Base-by-base conservation (phyloP, 2,329 filamentous ascomycete species). In the Epichloe sp. region DNA sequence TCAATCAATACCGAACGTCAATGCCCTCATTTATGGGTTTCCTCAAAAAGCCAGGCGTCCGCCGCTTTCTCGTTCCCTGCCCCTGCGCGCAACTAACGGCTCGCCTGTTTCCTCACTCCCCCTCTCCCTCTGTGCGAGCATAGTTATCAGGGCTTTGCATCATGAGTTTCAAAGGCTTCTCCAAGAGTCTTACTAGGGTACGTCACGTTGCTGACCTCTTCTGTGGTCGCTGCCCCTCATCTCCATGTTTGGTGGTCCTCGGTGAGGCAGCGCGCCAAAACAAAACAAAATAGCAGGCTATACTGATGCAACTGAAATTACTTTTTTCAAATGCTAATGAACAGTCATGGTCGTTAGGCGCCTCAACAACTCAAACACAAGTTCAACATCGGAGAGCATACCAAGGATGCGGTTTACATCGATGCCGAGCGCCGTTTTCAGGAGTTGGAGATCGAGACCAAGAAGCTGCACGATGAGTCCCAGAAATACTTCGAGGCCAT, bases 151-250 rank as follows among this genome's bases (percentile, higher is more conserved):
- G 12, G 23, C 21, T 17, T 26, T 38, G 47, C 64, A 63, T 50
- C 65, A 97, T 98, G 93, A 96, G 90, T 80, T 90, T 95, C 78
- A 94, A 93, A 72, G 93, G 93, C 63, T 88, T 98, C 64, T 83
- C 86, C 68, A 97, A 96, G 77, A 85, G 85, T 74, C 75, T 95
- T 65, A 80, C 81, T 56, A 82, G 93, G 72, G 91, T 91, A 78
- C 67, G 83, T 58, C 23, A 8, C 36, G 14, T 41, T 21, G 8
- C 17, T 14, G 50, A 52, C 17, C 17, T 19, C 19, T 10, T 31
- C 44, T 34, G 10, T 36, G 50, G 58, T 55, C 54, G 55, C 47
- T 63, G 56, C 59, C 64, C 61, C 65, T 68, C 62, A 64, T 56
- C 60, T 59, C 37, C 37, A 38, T 40, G 23, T 23, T 17, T 34